Percentiles rank a stretch among this genome's conserved stretches.
Evolutionary conservation across 768 basidiomycete species (phyloP).

Genomic region (Lyophyllum semitale): DNA sequence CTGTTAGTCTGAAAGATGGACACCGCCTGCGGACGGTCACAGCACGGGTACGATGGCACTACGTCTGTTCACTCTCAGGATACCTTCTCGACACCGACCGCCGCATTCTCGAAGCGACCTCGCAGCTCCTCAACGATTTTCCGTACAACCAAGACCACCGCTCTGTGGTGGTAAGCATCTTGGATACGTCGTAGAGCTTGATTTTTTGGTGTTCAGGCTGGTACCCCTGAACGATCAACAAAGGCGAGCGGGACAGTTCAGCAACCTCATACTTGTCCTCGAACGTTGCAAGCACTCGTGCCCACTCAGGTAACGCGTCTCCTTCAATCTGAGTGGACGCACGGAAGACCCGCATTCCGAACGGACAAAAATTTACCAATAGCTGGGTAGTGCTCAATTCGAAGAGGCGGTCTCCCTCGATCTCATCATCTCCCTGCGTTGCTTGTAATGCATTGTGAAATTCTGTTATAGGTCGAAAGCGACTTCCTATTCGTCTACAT

Average conservation of each 20-base stretch:
- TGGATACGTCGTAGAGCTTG: background rate
- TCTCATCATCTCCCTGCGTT: no score
- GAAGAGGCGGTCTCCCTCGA: no score
- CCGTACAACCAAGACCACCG: background rate
- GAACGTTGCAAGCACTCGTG: constrained; percentile 24
- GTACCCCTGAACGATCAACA: constrained; percentile 6
- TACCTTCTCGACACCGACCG: background rate
- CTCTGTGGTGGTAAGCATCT: background rate
- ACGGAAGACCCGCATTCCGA: constrained; percentile 19
- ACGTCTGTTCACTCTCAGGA: background rate
- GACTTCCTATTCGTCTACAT: no score
- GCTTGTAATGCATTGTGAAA: no score
- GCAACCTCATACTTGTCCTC: constrained; percentile 25
- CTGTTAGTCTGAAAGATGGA: background rate
- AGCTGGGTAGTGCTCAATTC: constrained; percentile 16
- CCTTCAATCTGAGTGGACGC: constrained; percentile 24
- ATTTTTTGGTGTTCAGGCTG: background rate
- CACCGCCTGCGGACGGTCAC: background rate
- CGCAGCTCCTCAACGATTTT: background rate
- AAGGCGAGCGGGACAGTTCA: constrained; percentile 26
- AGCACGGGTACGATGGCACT: background rate
- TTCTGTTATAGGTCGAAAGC: no score
- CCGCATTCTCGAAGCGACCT: background rate
- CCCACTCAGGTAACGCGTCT: no score
- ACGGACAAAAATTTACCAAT: constrained; percentile 7